Evolutionary conservation across 139 green algal genomes (phyloP).

Genomic region (Haematococcus sp.): DNA sequence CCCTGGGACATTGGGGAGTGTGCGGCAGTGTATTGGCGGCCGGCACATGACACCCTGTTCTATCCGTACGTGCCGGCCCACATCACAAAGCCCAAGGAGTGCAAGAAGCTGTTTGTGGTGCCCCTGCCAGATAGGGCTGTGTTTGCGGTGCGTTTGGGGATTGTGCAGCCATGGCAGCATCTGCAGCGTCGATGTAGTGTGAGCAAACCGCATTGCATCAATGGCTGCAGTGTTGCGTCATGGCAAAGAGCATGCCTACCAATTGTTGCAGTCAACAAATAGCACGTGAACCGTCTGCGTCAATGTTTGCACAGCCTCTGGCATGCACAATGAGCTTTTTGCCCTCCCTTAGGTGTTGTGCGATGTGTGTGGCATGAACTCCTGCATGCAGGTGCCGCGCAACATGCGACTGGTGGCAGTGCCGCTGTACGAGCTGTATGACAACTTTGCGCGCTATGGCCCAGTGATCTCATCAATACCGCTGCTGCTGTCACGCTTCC

Average conservation of each 20-base stretch:
- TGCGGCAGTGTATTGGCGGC: constrained; percentile 66
- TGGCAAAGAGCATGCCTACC: no score
- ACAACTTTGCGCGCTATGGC: constrained; percentile 60
- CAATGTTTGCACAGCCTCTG: no score
- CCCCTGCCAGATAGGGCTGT: constrained; percentile 84
- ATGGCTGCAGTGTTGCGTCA: no score
- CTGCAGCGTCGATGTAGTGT: no score
- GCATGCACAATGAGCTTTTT: no score
- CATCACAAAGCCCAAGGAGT: constrained; percentile 94
- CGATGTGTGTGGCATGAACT: no score
- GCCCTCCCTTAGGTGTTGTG: no score
- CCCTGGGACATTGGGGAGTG: constrained; percentile 52
- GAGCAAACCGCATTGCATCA: no score
- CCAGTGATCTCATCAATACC: constrained; percentile 14
- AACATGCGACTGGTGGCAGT: constrained; percentile 94
- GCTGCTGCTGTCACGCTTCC: background rate
- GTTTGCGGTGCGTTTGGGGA: constrained; percentile 87
- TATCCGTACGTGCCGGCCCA: constrained; percentile 96
- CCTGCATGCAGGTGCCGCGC: constrained; percentile 86
- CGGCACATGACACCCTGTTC: constrained; percentile 91
- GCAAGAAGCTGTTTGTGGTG: constrained; percentile 82
- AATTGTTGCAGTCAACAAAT: no score
- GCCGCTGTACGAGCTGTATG: constrained; percentile 95
- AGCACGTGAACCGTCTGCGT: no score
- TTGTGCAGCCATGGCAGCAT: no score